Percentiles rank a stretch among this genome's conserved stretches.
phyloP scores from a whole-genome alignment of 2,329 filamentous ascomycete species.

The Leptographium radiaticola region DNA sequence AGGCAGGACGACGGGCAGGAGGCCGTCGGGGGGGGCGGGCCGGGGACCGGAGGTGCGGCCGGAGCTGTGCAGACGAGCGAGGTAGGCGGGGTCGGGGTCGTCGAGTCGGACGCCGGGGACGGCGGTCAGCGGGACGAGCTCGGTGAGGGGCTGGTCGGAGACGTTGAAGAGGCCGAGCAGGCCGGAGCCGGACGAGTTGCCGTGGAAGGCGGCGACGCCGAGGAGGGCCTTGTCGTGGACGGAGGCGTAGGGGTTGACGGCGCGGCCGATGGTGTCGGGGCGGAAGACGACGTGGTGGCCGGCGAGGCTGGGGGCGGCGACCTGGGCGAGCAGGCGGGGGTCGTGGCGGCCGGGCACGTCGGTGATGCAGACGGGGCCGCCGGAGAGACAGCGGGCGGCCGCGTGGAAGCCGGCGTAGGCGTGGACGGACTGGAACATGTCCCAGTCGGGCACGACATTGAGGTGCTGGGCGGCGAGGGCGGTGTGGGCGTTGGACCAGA shows the following conservation, averaged over 20 bases:
- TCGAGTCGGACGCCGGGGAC: slow-evolving; percentile 57
- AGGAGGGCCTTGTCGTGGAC: slow-evolving; percentile 64
- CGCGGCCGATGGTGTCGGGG: slow-evolving; percentile 61
- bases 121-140: slow-evolving; percentile 54
- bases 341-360: slow-evolving; percentile 78
- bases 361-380: slow-evolving; percentile 89
- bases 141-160: slow-evolving; percentile 44
- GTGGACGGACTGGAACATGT: slow-evolving; percentile 55
- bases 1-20: slow-evolving; percentile 51
- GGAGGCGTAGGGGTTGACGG: slow-evolving; percentile 57
- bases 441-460: slow-evolving; percentile 75
- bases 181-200: slow-evolving; percentile 48
- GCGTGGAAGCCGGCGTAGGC: slow-evolving; percentile 74
- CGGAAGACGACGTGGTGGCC: slow-evolving; percentile 71
- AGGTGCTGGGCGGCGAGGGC: slow-evolving; percentile 69
- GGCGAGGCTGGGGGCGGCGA: slow-evolving; percentile 60
- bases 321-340: slow-evolving; percentile 59
- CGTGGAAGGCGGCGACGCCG: slow-evolving; percentile 69
- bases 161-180: slow-evolving; percentile 83
- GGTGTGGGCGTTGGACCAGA: slow-evolving; percentile 91
- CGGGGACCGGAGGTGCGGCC: slow-evolving; percentile 43
- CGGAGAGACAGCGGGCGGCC: slow-evolving; percentile 76
- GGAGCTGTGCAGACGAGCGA: slow-evolving; percentile 59
- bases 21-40: slow-evolving; percentile 26
- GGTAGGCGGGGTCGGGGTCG: slow-evolving; percentile 30